Evolutionary conservation across 345 rosid species (phyloP).

Genomic region (Rhodomyrtus tomentosa): DNA sequence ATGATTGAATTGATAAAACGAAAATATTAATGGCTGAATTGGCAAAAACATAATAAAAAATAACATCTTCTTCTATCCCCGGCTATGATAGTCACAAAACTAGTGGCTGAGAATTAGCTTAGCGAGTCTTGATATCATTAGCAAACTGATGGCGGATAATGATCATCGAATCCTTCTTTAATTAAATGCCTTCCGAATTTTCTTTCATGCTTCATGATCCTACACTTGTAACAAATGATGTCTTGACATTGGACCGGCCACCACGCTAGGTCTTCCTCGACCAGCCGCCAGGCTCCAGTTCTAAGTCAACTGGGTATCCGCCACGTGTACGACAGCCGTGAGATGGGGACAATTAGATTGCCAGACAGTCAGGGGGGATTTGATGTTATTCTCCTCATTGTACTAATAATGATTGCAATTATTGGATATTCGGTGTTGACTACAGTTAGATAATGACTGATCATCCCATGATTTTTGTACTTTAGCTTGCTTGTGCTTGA

Average conservation of each 20-base stretch:
- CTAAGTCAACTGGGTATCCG: not conserved
- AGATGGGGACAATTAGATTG: not conserved
- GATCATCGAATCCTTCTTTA: not conserved
- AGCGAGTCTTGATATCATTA: not conserved
- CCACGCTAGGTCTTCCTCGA: not conserved
- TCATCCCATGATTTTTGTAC: not conserved
- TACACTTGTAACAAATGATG: not conserved
- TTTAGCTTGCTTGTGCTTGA: not conserved
- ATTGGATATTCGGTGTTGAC: not conserved
- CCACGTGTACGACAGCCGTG: slow-evolving; percentile 2
- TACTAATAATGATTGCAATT: not conserved
- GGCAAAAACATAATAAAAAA: not conserved
- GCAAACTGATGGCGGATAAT: not conserved
- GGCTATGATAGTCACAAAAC: not conserved
- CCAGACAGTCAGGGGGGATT: not conserved
- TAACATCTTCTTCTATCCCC: not conserved
- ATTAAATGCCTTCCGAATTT: not conserved
- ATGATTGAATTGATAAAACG: too few species aligned
- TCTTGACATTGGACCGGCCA: not conserved
- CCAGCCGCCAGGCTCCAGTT: not conserved
- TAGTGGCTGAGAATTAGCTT: not conserved
- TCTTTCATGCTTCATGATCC: not conserved
- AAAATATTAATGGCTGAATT: too few species aligned
- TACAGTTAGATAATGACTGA: not conserved
- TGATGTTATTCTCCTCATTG: not conserved